A percentile compares a stretch with the other conserved stretches of the same genome.
phyloP scores from a whole-genome alignment of 2,329 filamentous ascomycete species.

The Beauveria sp. region DNA sequence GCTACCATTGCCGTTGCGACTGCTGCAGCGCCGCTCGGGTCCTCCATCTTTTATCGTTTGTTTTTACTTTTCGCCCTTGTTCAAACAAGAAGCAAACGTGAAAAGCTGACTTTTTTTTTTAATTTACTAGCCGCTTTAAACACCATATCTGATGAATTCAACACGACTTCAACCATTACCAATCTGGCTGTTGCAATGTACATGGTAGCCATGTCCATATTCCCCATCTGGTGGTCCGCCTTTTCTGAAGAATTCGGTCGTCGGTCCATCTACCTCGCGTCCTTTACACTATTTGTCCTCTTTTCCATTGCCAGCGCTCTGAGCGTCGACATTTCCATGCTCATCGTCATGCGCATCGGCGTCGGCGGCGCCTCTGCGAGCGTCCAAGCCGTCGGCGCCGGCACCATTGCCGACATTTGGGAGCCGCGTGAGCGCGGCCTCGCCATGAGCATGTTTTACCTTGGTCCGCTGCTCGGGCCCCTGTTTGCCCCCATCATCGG shows the following conservation, averaged over 20 bases:
- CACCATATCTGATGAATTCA: neutral
- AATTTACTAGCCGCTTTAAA: neutral
- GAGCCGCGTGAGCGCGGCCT: constrained; percentile 57
- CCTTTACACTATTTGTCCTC: constrained; percentile 58
- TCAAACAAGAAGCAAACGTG: no score
- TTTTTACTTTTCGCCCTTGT: constrained; percentile 13
- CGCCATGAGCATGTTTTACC: constrained; percentile 70
- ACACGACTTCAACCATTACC: constrained; percentile 4
- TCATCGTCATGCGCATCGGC: constrained; percentile 64
- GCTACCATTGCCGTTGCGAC: constrained; percentile 69
- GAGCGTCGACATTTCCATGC: constrained; percentile 59
- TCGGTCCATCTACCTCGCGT: constrained; percentile 62
- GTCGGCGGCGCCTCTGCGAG: constrained; percentile 65
- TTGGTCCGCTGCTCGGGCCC: constrained; percentile 64
- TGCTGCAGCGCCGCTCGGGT: constrained; percentile 74
- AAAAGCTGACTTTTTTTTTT: neutral
- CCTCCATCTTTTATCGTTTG: constrained; percentile 74
- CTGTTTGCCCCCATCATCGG: constrained; percentile 66
- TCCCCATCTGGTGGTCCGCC: constrained; percentile 71
- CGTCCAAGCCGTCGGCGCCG: constrained; percentile 3
- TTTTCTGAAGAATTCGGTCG: constrained; percentile 64
- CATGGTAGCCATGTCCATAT: constrained; percentile 69
- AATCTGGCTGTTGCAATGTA: constrained; percentile 10
- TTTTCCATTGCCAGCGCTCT: constrained; percentile 60
- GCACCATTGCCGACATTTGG: constrained; percentile 43